Conservation (phyloP, 495 filamentous ascomycete genomes). For the Podospora pseudoanserina region DNA sequence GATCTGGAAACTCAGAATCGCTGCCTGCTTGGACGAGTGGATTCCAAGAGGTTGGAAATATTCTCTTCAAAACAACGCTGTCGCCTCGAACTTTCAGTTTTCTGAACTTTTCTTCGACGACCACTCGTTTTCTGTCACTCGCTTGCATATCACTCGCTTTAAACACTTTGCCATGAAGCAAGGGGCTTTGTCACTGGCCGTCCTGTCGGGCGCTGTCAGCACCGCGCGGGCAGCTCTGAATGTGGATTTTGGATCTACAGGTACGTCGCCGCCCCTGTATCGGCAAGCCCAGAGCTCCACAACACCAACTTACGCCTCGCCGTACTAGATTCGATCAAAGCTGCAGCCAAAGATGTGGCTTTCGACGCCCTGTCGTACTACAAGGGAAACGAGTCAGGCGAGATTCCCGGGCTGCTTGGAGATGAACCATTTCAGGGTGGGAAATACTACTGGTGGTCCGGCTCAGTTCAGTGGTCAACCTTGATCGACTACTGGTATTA, state of each 20-base stretch:
- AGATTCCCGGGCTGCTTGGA: constrained; percentile 63
- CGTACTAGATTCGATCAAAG: constrained; percentile 9
- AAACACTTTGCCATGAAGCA: not conserved
- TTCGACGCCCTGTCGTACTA: constrained; percentile 61
- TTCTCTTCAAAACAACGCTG: not conserved
- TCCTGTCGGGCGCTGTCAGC: constrained; percentile 6
- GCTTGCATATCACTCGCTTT: not conserved
- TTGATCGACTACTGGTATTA: constrained; percentile 70
- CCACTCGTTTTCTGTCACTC: constrained; percentile 1
- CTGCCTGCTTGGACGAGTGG: not conserved
- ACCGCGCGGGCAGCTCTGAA: constrained; percentile 13
- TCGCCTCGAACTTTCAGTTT: not conserved
- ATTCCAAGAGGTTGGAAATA: not conserved
- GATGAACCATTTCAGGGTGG: constrained; percentile 37
- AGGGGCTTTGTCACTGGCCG: not conserved
- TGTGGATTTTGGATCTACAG: constrained; percentile 10
- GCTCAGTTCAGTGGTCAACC: constrained; percentile 47
- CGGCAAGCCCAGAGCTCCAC: not conserved
- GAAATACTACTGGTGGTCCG: constrained; percentile 56
- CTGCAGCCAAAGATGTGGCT: constrained; percentile 14
- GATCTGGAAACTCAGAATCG: not conserved
- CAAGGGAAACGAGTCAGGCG: constrained; percentile 56
- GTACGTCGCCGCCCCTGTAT: not conserved
- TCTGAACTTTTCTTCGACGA: not conserved
- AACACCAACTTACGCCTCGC: not conserved